phyloP scores from a whole-genome alignment of 1,284 basidiomycete species.

The Trametes sp. region DNA sequence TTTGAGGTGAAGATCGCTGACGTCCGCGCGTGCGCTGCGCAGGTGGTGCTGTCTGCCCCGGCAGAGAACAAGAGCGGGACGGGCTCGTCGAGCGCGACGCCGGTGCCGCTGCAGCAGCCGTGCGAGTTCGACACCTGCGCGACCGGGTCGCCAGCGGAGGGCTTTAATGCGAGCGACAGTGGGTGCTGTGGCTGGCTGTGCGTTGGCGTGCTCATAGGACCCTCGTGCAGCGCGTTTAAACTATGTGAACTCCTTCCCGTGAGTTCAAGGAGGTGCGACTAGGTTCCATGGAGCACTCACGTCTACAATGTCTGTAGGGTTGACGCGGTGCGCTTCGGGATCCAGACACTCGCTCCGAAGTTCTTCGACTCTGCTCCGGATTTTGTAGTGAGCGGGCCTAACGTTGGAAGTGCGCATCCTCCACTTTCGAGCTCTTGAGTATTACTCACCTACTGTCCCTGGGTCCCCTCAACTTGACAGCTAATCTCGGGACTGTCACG shows the following conservation, averaged over 20 bases:
- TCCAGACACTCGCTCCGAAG: constrained; percentile 53
- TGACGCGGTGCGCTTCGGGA: constrained; percentile 53
- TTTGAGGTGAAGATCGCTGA: background rate
- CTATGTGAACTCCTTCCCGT: constrained; percentile 44
- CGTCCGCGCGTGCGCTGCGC: background rate
- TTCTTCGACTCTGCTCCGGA: constrained; percentile 54
- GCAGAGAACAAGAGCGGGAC: constrained; percentile 52
- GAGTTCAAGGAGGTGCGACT: constrained; percentile 11
- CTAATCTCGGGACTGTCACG: constrained; percentile 48
- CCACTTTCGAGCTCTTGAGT: constrained; percentile 1
- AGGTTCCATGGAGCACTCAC: background rate
- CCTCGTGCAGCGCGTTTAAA: constrained; percentile 50
- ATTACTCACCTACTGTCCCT: background rate
- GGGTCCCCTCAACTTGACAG: constrained; percentile 33
- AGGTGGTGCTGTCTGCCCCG: constrained; percentile 52
- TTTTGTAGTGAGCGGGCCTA: constrained; percentile 58
- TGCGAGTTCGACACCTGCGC: constrained; percentile 54
- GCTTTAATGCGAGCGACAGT: constrained; percentile 53
- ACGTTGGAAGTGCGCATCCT: constrained; percentile 54
- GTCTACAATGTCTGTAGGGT: constrained; percentile 36
- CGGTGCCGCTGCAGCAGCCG: constrained; percentile 38
- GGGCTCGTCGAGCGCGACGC: constrained; percentile 44
- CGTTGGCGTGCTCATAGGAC: background rate
- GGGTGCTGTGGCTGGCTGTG: too few species aligned
- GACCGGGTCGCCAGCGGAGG: constrained; percentile 52